Evolutionary conservation across 2,329 filamentous ascomycete species (phyloP), one percentile per base, ranked within the genome.

Genomic region (Xylaria sp.): DNA sequence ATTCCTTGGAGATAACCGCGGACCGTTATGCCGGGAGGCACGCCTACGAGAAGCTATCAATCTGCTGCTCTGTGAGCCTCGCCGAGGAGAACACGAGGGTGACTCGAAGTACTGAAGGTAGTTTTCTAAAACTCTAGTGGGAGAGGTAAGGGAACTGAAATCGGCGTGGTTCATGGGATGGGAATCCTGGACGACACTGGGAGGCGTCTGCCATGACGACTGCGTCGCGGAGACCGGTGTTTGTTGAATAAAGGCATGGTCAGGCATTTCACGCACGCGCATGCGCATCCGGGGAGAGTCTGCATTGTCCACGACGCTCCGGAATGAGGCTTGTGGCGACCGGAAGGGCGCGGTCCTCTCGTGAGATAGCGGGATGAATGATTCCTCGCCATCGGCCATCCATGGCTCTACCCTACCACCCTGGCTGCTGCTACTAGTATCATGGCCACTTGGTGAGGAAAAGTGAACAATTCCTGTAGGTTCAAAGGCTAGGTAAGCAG

Each of bases 181-280:
- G 0, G 88, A 90, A 73, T 90, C 88, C 10, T 81, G 82, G 23
- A 90, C 81, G 33, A 85, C 80, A 66, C 86, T 89, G 0, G 85
- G 82, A 1, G 83, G 84, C 15, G 81, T 77, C 54, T 76, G 75
- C 81, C 82, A 85, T 59, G 83, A 82, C 33, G 72, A 70, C 46
- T 79, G 79, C 2, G 78, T 76, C 31, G 72, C 68, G 46, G 58
- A 51, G 20, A 64, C 15, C 28, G 62, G 58, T 33, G 66, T 55
- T 33, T 54, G 41, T 43, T 60, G 56, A n/a, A 62, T 6, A 43
- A 39, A 55, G 48, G 62, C 33, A 33, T 67, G 62, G 3, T 46
- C 64, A 6, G 13, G 46, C 33, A 55, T 52, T 39, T 48, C 46
- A 48, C 46, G 56, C 43, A 59, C 23, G n/a, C 51, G 71, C 43